Evolutionary conservation across 768 basidiomycete genomes (phyloP).

Genomic region (Phaffia australis): DNA sequence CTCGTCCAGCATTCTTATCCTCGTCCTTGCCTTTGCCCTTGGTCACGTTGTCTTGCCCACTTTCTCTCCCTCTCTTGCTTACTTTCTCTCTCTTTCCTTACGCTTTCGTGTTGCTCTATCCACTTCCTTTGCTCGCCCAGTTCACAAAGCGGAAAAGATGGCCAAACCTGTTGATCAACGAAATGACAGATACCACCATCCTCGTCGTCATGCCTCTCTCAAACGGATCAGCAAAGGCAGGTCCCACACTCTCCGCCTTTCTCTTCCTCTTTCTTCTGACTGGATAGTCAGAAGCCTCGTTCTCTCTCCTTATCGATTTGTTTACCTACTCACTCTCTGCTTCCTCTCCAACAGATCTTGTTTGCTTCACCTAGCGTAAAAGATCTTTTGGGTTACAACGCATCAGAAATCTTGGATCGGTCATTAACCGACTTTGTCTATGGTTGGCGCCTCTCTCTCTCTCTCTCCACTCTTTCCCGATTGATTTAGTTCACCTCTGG

Average conservation of each 20-base stretch:
- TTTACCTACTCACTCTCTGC: not conserved
- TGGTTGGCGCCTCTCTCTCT: constrained; percentile 38
- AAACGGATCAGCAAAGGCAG: constrained; percentile 46
- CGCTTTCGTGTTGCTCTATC: too few species aligned
- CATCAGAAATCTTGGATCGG: constrained; percentile 58
- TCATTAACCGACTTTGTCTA: constrained; percentile 57
- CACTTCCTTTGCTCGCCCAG: constrained; percentile 33
- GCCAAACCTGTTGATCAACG: constrained; percentile 67
- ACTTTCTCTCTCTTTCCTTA: too few species aligned
- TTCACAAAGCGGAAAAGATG: constrained; percentile 80
- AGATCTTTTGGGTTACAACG: constrained; percentile 67
- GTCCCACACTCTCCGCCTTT: not conserved
- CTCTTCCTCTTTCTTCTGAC: not conserved
- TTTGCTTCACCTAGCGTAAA: constrained; percentile 58
- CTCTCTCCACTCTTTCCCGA: constrained; percentile 28
- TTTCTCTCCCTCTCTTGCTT: too few species aligned
- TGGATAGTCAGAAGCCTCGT: not conserved
- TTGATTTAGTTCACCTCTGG: not conserved
- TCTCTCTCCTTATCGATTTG: not conserved
- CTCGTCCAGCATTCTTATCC: too few species aligned
- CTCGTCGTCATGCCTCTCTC: constrained; percentile 50
- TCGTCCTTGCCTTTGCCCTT: too few species aligned
- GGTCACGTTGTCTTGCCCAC: too few species aligned
- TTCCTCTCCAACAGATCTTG: constrained; percentile 31
- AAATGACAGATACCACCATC: constrained; percentile 61